Evolutionary conservation across 2,329 filamentous ascomycete species (phyloP), one percentile per base, ranked within the genome.

Genomic region (Aureobasidium lini): DNA sequence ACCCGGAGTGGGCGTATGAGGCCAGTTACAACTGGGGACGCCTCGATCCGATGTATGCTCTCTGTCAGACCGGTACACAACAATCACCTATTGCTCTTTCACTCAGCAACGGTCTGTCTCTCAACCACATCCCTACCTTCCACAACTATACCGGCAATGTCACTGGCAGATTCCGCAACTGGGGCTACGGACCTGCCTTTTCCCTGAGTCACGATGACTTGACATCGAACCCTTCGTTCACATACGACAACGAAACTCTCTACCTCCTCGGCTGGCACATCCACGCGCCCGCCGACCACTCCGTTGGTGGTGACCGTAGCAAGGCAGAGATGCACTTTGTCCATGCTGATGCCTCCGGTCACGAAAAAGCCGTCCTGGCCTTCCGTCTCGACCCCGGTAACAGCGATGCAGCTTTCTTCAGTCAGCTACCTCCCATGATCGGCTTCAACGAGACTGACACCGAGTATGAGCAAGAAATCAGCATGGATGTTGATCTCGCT

Each of bases 181-280:
- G 77, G 76, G 75, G 76, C 18, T 79, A 79, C 60, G 78, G 79
- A 4, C 74, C 76, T 0, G 73, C 75, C 1, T 79, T 77, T 62
- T 75, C 71, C 5, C 62, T 77, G 42, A 62, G 69, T 11, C 69
- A 74, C 60, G 70, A 64, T 28, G 65, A 72, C 32, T 75, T 73
- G 62, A 74, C 71, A 5, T 65, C 62, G 1, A 69, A 75, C 31
- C 76, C 78, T 2, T 70, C 70, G 46, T 68, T 80, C 60, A 72
- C 68, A 1, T 79, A 75, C 66, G 76, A 79, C 56, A 74, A 78
- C 65, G 68, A 73, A 61, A 79, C 75, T 1, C 70, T 77, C 23
- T 81, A 78, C 65, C 70, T 81, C 8, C 72, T 69, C 42, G 76
- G 77, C 48, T 81, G 77, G 77, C 79, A 81, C 68, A 76, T 80